Base-by-base conservation (phyloP, 352 stramenopile species). In the Phytophthora tentaculata region DNA sequence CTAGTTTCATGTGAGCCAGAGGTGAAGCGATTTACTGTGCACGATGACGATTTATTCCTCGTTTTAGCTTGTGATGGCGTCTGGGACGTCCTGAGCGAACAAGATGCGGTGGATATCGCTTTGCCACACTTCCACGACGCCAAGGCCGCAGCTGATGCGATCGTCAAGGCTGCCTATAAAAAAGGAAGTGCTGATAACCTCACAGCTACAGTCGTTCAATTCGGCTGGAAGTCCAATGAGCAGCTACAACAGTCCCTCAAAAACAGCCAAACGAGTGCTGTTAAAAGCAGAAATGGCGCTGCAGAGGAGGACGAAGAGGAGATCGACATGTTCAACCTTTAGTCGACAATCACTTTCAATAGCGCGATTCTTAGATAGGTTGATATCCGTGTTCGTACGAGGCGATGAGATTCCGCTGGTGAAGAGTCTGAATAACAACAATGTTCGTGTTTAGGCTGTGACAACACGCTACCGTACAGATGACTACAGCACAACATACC, bases 241-340 rank as follows among this genome's bases (percentile, higher is more conserved):
- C 71, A 59, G 32, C 28, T 74, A 53, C 63, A 71, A n/a, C 35
- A 62, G 43, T 54, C n/a, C 9, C 43, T 68, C 7, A 44, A 57
- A 22, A 61, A 23, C 49, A 60, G 44, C 37, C 64, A 56, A 49
- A 12, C 22, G 24, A 39, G n/a, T 22, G 41, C 23, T 22, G 13
- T n/a, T 3, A 57, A 45, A 56, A 16, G 24, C 12, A 67, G 50
- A 10, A 57, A 73, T 12, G 57, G 59, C 9, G 13, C 22, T 10
- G 47, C 52, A 44, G 52, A 35, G 16, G 35, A 29, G 16, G 57
- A n/a, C n/a, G n/a, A 67, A 17, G 64, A 84, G 1, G 79, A 89
- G 60, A 84, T 89, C 41, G 80, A 89, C 52, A 84, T 89, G 79
- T 87, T 86, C 28, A 84, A 74, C 45, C 47, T 85, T 26, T 87